Conservation (phyloP, 2,329 filamentous ascomycete species). For the Pseudogymnoascus sp. region DNA sequence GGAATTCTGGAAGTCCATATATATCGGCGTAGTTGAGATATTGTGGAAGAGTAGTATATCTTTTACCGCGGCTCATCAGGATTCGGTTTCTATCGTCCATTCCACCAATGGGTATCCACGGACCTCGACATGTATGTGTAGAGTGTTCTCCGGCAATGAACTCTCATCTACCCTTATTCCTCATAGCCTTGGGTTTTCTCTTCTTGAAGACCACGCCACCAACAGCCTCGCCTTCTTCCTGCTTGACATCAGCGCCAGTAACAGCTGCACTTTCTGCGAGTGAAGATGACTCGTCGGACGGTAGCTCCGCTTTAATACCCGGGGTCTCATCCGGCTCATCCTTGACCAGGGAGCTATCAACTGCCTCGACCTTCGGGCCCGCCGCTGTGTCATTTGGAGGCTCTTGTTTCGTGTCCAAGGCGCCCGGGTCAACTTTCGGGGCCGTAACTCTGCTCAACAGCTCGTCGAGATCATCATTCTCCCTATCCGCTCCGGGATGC, state of each 20-base stretch:
- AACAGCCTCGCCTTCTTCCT: slow-evolving; percentile 23
- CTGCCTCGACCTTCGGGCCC: neutral
- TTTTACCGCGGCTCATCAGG: neutral
- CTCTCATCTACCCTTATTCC: slow-evolving; percentile 40
- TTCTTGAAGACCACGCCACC: slow-evolving; percentile 67
- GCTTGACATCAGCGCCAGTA: slow-evolving; percentile 27
- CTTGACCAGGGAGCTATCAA: neutral
- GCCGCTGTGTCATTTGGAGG: neutral
- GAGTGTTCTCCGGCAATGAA: neutral
- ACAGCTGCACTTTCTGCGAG: slow-evolving; percentile 43
- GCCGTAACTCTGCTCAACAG: slow-evolving; percentile 22
- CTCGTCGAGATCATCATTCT: slow-evolving; percentile 32
- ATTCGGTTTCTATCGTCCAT: neutral
- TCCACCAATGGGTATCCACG: neutral
- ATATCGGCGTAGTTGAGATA: neutral
- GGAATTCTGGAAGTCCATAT: neutral
- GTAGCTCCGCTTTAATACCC: slow-evolving; percentile 21
- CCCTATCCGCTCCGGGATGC: slow-evolving; percentile 25
- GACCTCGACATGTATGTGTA: neutral
- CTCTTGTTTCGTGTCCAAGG: slow-evolving; percentile 16
- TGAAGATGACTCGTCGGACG: slow-evolving; percentile 30
- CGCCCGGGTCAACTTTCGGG: slow-evolving; percentile 20
- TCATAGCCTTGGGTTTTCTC: slow-evolving; percentile 58
- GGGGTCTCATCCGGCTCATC: neutral
- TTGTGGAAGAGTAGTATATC: neutral